A percentile compares a stretch with the other conserved stretches of the same genome.
These are phyloP conservation scores for Monosporascus sp. DNA, from an alignment of 2,329 filamentous ascomycete genomes.

Conservation along the genomic window DNA sequence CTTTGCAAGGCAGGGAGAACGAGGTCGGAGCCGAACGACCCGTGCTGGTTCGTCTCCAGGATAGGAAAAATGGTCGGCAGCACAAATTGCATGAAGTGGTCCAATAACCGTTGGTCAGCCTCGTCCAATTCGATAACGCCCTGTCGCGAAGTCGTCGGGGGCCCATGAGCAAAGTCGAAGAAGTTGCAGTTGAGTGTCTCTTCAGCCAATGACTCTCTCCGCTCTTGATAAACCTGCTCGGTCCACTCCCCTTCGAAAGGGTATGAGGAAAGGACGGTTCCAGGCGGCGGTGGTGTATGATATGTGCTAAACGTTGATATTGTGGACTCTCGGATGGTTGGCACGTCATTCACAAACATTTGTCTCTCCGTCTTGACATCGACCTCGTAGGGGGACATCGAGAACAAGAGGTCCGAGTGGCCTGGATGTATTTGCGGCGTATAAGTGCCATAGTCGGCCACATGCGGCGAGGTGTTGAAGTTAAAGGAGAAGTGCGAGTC, in stretches of 20 bases:
- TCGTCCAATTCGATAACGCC: constrained; percentile 80
- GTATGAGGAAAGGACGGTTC: constrained; percentile 60
- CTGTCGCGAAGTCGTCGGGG: constrained; percentile 58
- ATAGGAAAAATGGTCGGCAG: constrained; percentile 88
- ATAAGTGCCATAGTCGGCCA: constrained; percentile 56
- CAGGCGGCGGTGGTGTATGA: constrained; percentile 69
- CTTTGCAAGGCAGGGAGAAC: constrained; percentile 83
- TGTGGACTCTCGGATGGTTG: constrained; percentile 78
- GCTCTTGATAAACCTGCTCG: constrained; percentile 64
- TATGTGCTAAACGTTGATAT: constrained; percentile 93
- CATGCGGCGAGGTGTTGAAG: constrained; percentile 58
- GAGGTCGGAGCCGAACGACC: constrained; percentile 73
- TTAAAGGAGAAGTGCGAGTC: constrained; percentile 79
- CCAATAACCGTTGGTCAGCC: constrained; percentile 77
- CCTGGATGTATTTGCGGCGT: constrained; percentile 54
- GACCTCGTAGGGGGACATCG: constrained; percentile 76
- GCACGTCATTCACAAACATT: constrained; percentile 88
- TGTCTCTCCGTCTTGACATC: constrained; percentile 95
- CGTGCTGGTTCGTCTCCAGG: constrained; percentile 83
- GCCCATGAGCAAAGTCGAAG: constrained; percentile 73
- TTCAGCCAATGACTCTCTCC: constrained; percentile 62
- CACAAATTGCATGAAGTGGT: constrained; percentile 87
- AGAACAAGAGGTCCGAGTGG: constrained; percentile 52
- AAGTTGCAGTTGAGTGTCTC: constrained; percentile 70
- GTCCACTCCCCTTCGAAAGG: constrained; percentile 64